Base-by-base conservation (phyloP, 148 eudicot genomes). In the Chenopodium berlandieri region DNA sequence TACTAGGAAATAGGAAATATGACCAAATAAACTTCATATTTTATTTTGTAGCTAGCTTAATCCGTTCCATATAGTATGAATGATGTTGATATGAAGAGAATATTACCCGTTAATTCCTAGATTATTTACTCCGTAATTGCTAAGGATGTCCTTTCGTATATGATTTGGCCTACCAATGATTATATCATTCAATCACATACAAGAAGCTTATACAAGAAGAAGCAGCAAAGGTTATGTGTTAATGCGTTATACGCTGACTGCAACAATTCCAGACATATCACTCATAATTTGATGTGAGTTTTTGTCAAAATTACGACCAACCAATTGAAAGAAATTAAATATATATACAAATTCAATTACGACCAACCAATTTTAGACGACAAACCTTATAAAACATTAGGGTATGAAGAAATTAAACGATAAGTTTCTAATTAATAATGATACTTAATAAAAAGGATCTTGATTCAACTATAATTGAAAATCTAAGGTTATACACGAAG, bases 101-200 rank as follows among this genome's bases (percentile, higher is more conserved):
- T 30, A 7, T 63, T 9, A 8, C 2, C 27, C 25, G 7, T 2
- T 34, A 22, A 40, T 77, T 56, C 44, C 44, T 5, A 5, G 0
- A 37, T 37, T 37, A 37, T 37, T 37, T 37, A 37, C 44, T 37
- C 44, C 44, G 44, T 22, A 9, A 62, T 65, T 48, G 25, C 7
- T 71, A 30, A 63, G 52, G 68, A 71, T 48, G 67, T 78, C 34
- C 63, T 73, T 79, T 56, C 44, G 82, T 83, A 63, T 75, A 66
- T 50, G 69, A 30, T 34, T 65, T 50, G 69, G 74, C 40, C 22
- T 79, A 54, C 48, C 77, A 83, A 83, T 77, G 40, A 82, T 77
- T 82, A 60, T 77, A 44, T 70, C 65, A 75, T 34, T 23, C 22
- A 54, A 75, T 50, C 65, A 48, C 73, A 62, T 47, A 48, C 47